Evolutionary conservation across 2,329 filamentous ascomycete genomes (phyloP).

Genomic region (Xylaria sp.): DNA sequence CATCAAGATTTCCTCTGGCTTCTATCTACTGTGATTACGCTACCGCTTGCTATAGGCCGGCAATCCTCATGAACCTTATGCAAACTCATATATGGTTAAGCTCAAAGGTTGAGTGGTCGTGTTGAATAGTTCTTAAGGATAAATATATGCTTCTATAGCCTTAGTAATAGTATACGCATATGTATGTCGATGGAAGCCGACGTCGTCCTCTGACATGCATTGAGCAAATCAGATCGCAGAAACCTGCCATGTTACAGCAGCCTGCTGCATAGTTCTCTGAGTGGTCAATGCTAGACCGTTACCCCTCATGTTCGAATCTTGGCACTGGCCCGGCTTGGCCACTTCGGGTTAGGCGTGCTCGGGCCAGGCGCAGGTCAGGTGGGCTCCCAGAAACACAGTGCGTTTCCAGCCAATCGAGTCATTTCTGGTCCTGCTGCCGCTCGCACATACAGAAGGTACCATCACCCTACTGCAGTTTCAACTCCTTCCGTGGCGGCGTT

Average conservation of each 20-base stretch:
- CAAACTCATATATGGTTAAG: not conserved
- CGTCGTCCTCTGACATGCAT: not conserved
- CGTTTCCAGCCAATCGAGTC: slow-evolving; percentile 28
- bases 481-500: not conserved
- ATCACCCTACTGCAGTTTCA: not conserved
- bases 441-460: slow-evolving; percentile 4
- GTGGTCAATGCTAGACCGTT: slow-evolving; percentile 20
- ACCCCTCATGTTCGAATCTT: slow-evolving; percentile 38
- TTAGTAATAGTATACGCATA: slow-evolving; percentile 1
- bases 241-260: slow-evolving; percentile 19
- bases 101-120: not conserved
- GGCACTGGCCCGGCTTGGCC: slow-evolving; percentile 30
- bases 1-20: not conserved
- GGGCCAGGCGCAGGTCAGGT: slow-evolving; percentile 33
- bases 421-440: slow-evolving; percentile 9
- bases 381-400: slow-evolving; percentile 34
- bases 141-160: not conserved
- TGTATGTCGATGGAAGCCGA: not conserved
- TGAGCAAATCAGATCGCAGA: slow-evolving; percentile 30
- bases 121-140: not conserved
- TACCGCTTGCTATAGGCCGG: not conserved
- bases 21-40: not conserved
- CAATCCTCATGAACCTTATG: not conserved
- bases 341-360: slow-evolving; percentile 10
- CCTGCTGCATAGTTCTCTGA: slow-evolving; percentile 4